Evolutionary conservation across 2,329 filamentous ascomycete genomes (phyloP), one percentile per base, ranked within the genome.

Genomic region (Hysterium pulicare): DNA sequence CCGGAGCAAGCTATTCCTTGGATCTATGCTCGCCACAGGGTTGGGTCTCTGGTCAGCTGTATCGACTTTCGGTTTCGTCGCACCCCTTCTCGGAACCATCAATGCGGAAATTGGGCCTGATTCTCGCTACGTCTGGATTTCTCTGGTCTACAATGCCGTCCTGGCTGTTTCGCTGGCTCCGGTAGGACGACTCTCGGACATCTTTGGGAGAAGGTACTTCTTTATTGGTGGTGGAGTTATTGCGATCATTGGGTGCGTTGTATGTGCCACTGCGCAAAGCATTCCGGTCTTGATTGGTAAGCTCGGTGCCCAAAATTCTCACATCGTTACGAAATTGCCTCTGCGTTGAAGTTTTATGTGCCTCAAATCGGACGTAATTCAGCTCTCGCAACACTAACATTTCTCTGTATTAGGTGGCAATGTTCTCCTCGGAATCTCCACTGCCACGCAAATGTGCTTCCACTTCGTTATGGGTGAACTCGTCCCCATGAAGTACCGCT

Each of bases 101-200:
- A 45, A 45, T 19, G 58, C 57, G 10, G 66, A 69, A 45, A 67
- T 69, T 23, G 66, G 64, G 8, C 66, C 66, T 2, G 15, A 53
- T 46, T 5, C 41, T 42, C n/a, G 55, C 55, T 32, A 57, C 55
- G 15, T 46, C 36, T 3, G 58, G 53, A 17, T 42, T 46, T n/a
- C 32, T n/a, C 20, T 44, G n/a, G 22, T 45, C 13, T 53, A 41
- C 21, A 59, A 59, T 54, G 57, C 59, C 13, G 47, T 45, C 4
- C 46, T 53, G 33, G 65, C 52, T 31, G 65, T 66, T 23, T 51
- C 45, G 40, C 57, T 51, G 30, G 54, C 48, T 19, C 42, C 7
- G 20, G 55, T 57, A 54, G 5, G 68, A 59, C 4, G 64, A 56
- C 1, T 62, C 54, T 26, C 67, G 65, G 48, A 50, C 16, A 51